These are phyloP conservation scores for Luvunga scandens DNA, from an alignment of 345 rosid genomes.

Conservation along the genomic window DNA sequence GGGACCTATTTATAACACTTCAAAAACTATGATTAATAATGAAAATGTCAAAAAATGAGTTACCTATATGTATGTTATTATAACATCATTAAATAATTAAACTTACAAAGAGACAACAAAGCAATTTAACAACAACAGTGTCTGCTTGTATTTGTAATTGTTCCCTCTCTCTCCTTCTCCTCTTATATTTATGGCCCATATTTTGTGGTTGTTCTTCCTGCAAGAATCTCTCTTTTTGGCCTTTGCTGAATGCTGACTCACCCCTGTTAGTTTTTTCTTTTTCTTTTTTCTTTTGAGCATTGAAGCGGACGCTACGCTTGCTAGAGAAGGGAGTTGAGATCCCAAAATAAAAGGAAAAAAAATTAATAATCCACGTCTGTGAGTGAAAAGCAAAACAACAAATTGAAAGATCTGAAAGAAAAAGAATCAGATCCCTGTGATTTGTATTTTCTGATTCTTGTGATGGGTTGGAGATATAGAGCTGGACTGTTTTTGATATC, in stretches of 20 bases:
- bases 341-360: neutral
- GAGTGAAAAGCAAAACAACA: neutral
- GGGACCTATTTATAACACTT: neutral
- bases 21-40: neutral
- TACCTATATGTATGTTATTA: neutral
- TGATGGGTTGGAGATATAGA: slow-evolving; percentile 82
- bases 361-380: neutral
- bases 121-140: neutral
- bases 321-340: slow-evolving; percentile 9
- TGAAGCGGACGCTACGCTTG: slow-evolving; percentile 8
- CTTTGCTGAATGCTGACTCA: neutral
- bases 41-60: neutral
- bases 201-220: neutral
- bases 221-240: neutral
- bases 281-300: neutral
- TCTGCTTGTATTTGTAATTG: neutral
- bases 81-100: neutral
- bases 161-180: neutral
- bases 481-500: slow-evolving; percentile 86
- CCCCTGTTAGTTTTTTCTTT: neutral
- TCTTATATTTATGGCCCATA: neutral
- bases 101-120: neutral
- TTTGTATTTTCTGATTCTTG: slow-evolving; percentile 10
- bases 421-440: neutral
- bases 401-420: slow-evolving; percentile 23